Percentiles rank a stretch among this genome's conserved stretches.
Evolutionary conservation across 306 rosid genomes (phyloP).

Genomic region (Malus asiatica): DNA sequence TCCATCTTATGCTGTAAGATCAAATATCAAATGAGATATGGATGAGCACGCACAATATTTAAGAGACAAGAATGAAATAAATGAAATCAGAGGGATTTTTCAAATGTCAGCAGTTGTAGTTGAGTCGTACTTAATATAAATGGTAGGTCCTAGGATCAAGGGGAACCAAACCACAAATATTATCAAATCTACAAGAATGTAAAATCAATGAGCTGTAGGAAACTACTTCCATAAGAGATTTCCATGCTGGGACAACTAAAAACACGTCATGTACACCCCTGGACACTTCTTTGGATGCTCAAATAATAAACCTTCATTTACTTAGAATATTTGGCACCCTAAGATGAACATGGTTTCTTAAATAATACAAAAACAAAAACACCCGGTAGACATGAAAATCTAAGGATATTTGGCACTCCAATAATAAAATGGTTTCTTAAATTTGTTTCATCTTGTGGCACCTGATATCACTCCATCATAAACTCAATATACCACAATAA

Average conservation of each 20-base stretch:
- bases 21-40: slow-evolving; percentile 8
- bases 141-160: background rate
- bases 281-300: background rate
- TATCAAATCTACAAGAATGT: background rate
- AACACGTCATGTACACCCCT: background rate
- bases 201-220: background rate
- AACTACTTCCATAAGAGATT: background rate
- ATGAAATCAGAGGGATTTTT: background rate
- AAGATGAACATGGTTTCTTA: background rate
- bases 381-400: background rate
- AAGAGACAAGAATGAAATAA: background rate
- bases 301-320: background rate
- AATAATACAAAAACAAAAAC: background rate
- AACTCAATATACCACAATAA: background rate
- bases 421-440: background rate
- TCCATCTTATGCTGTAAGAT: slow-evolving; percentile 93
- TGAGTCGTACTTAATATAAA: background rate
- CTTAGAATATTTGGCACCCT: background rate
- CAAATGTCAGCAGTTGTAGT: background rate
- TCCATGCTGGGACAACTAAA: background rate
- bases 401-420: background rate
- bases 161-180: background rate
- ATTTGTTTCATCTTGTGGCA: background rate
- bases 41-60: background rate
- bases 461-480: background rate